These are phyloP conservation scores for Cryptococcus sp. DNA, from an alignment of 1,284 basidiomycete species.

Conservation along the genomic window DNA sequence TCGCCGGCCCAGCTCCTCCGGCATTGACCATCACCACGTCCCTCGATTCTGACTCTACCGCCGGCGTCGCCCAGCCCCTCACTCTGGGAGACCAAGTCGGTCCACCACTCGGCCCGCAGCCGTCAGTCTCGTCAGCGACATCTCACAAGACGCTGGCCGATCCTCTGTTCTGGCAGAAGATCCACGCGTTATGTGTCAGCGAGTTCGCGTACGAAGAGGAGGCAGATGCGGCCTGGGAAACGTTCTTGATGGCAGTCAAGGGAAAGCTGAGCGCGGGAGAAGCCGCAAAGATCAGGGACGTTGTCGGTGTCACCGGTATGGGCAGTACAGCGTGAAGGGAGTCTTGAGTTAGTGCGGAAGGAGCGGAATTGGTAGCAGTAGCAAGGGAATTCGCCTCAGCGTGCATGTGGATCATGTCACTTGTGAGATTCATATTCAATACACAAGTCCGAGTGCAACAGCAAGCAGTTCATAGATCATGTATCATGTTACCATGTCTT, in stretches of 20 bases:
- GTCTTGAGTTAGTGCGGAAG: background rate
- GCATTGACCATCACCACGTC: slow-evolving; percentile 53
- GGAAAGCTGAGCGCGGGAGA: slow-evolving; percentile 49
- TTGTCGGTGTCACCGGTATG: slow-evolving; percentile 46
- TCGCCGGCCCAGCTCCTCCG: slow-evolving; percentile 45
- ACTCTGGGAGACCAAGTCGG: slow-evolving; percentile 34
- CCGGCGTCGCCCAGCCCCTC: slow-evolving; percentile 26
- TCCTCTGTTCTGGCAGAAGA: slow-evolving; percentile 72
- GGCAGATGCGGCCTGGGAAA: slow-evolving; percentile 55
- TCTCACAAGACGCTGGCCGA: slow-evolving; percentile 70
- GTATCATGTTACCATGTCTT: no score
- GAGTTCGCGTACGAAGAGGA: slow-evolving; percentile 68
- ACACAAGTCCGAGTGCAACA: no score
- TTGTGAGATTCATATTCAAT: no score
- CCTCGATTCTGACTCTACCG: slow-evolving; percentile 52
- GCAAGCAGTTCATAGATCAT: no score
- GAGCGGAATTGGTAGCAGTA: background rate
- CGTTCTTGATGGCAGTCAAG: slow-evolving; percentile 51
- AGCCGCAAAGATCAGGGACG: slow-evolving; percentile 54
- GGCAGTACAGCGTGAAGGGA: slow-evolving; percentile 24
- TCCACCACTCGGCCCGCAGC: slow-evolving; percentile 38
- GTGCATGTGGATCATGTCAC: no score
- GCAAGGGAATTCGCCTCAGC: no score
- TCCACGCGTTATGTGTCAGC: slow-evolving; percentile 68
- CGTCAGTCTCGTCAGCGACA: slow-evolving; percentile 38